A percentile compares a stretch with the other conserved stretches of the same genome.
Conservation (phyloP, 345 rosid species). For the Melaleuca alternifolia region DNA sequence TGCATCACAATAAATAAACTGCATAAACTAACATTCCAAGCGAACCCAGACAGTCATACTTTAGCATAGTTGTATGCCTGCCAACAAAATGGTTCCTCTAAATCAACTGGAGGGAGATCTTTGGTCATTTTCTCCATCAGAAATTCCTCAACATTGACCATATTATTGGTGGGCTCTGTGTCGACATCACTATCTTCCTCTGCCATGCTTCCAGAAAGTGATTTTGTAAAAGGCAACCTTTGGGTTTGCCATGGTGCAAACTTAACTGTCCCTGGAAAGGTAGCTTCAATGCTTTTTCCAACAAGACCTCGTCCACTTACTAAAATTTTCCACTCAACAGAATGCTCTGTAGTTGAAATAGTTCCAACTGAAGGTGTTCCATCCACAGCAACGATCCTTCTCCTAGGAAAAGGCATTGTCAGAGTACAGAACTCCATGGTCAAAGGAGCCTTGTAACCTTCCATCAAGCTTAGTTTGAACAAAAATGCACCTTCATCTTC, state of each 20-base stretch:
- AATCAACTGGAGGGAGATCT: constrained; percentile 75
- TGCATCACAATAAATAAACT: neutral
- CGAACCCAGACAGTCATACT: constrained; percentile 18
- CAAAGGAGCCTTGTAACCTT: constrained; percentile 74
- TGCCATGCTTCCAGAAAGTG: constrained; percentile 16
- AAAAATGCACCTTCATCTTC: constrained; percentile 97
- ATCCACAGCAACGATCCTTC: constrained; percentile 65
- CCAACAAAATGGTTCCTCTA: constrained; percentile 97
- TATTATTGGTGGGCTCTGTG: constrained; percentile 46
- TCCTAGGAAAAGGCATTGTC: constrained; percentile 86
- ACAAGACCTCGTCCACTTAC: constrained; percentile 66
- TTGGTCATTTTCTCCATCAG: constrained; percentile 78
- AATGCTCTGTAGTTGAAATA: constrained; percentile 68
- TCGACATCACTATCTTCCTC: constrained; percentile 82
- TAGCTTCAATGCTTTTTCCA: constrained; percentile 75
- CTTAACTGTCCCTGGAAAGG: constrained; percentile 84
- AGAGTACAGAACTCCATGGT: constrained; percentile 86
- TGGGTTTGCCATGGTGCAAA: constrained; percentile 72
- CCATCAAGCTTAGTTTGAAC: constrained; percentile 75
- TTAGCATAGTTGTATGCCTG: constrained; percentile 89
- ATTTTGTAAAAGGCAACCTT: constrained; percentile 22
- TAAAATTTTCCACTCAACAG: constrained; percentile 83
- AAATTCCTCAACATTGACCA: constrained; percentile 67
- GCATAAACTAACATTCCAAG: neutral
- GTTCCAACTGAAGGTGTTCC: constrained; percentile 86